Percentiles rank a stretch among this genome's conserved stretches.
Evolutionary conservation across 805 yeast genomes (phyloP).

Genomic region (Candida maltosa): DNA sequence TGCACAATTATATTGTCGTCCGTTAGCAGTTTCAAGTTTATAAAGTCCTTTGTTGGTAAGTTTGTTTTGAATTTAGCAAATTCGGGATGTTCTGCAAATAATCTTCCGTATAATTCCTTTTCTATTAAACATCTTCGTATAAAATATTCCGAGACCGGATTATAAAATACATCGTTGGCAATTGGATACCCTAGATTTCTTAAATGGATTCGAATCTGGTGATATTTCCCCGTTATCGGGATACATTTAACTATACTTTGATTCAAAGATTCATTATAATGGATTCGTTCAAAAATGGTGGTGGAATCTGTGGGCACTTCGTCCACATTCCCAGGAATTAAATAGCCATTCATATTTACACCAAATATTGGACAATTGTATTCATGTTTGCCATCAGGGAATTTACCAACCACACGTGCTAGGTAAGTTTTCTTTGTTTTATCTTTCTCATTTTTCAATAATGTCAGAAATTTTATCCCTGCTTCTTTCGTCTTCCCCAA

Average conservation of each 20-base stretch:
- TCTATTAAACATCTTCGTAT: slow-evolving; percentile 20
- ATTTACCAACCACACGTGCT: slow-evolving; percentile 42
- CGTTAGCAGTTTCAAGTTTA: slow-evolving; percentile 1
- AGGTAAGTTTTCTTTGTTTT: slow-evolving; percentile 39
- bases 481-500: slow-evolving; percentile 35
- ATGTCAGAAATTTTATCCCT: slow-evolving; percentile 27
- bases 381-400: slow-evolving; percentile 26
- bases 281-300: slow-evolving; percentile 29
- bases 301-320: slow-evolving; percentile 26
- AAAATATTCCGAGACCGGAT: slow-evolving; percentile 12
- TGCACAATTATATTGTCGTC: slow-evolving; percentile 1
- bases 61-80: slow-evolving; percentile 7
- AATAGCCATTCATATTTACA: slow-evolving; percentile 30
- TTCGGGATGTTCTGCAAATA: slow-evolving; percentile 15
- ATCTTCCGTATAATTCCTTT: slow-evolving; percentile 16
- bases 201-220: slow-evolving; percentile 56
- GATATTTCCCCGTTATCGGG: slow-evolving; percentile 54
- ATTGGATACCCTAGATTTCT: slow-evolving; percentile 74
- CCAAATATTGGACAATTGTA: slow-evolving; percentile 40
- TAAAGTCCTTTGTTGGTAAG: background rate
- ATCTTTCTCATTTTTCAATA: slow-evolving; percentile 25
- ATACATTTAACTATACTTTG: slow-evolving; percentile 46
- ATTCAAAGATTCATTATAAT: slow-evolving; percentile 21
- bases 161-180: slow-evolving; percentile 63
- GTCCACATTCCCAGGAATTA: slow-evolving; percentile 26